A percentile compares a stretch with the other conserved stretches of the same genome.
These are phyloP conservation scores for Prasinococcaceae sp. DNA, from an alignment of 139 green algal species.

Conservation along the genomic window DNA sequence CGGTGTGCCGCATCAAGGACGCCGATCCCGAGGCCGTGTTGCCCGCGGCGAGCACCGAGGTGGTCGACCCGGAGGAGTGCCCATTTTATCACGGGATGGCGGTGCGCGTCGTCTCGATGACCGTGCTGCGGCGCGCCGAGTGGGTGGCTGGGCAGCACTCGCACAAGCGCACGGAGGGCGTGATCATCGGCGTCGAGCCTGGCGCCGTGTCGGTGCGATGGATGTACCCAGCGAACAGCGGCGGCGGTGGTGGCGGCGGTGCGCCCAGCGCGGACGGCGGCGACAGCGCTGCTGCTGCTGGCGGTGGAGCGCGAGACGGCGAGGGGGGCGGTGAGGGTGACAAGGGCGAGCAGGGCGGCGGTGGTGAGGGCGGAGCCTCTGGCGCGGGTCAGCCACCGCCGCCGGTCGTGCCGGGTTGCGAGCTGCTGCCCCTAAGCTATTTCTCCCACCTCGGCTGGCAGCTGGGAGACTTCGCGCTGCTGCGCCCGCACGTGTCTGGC, in stretches of 20 bases:
- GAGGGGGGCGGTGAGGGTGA: too few relatives aligned
- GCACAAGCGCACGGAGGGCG: slow-evolving; percentile 12
- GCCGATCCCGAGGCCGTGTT: slow-evolving; percentile 9
- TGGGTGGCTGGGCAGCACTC: slow-evolving; percentile 19
- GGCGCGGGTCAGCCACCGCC: background rate
- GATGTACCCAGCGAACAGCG: too few relatives aligned
- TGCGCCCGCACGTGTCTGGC: too few relatives aligned
- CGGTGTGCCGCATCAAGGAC: slow-evolving; percentile 8
- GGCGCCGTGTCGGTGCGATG: slow-evolving; percentile 10
- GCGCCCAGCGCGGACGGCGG: too few relatives aligned
- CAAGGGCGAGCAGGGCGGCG: too few relatives aligned
- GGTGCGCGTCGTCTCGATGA: slow-evolving; percentile 3
- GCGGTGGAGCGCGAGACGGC: too few relatives aligned
- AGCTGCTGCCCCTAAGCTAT: slow-evolving; percentile 8
- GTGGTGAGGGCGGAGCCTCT: background rate
- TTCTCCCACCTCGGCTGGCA: slow-evolving; percentile 18
- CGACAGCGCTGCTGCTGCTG: too few relatives aligned
- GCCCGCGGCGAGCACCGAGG: slow-evolving; percentile 1
- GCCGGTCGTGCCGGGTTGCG: background rate
- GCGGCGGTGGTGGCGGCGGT: too few relatives aligned
- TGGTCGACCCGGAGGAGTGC: slow-evolving; percentile 13
- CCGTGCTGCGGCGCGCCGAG: slow-evolving; percentile 12
- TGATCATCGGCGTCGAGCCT: slow-evolving; percentile 16
- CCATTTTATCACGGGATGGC: slow-evolving; percentile 16
- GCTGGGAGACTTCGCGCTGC: slow-evolving; percentile 3